Base-by-base conservation (phyloP, 2,329 filamentous ascomycete species). In the Alternaria angustiovoidea region DNA sequence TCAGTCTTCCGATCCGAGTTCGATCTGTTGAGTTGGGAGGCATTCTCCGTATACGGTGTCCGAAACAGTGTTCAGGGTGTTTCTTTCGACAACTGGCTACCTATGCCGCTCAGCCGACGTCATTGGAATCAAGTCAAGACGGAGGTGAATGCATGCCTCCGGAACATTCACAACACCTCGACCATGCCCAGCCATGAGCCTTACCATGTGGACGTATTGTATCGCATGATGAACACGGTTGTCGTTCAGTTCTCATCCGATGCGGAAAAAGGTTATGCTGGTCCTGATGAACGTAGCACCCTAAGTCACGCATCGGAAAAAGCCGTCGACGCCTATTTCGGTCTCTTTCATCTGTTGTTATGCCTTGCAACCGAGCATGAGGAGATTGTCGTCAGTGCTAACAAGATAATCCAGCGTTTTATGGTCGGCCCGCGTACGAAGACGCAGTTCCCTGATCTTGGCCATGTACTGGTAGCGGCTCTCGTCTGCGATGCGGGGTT, bases 291-390 rank as follows among this genome's bases (percentile, higher is more conserved):
- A 2, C 78, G 74, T 36, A 83, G 81, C 54, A 82, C 79, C 0
- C 74, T 85, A 18, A 78, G 71, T 0, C 80, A 84, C 47, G 81
- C 82, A 0, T 85, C 82, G 0, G 84, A 86, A 61, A 85, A 85
- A 72, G 84, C 83, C 5, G 83, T 85, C 4, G 81, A 84, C 62
- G 81, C 82, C 0, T 85, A 85, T 68, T 85, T 85, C 61, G 80
- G 83, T 53, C 78, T 85, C 16, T 85, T 83, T 64, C 84, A 85
- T 66, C 71, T 86, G 0, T 76, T 86, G 0, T 71, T 85, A 11
- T 85, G 83, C 57, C 68, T 84, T 1, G 81, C 82, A 0, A 79
- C 76, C 1, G 77, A 80, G 18, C 54, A 81, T 20, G 56, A 62
- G 0, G 51, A 62, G 4, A 75, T 84, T 26, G 82, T 82, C 16